These are phyloP conservation scores for Lactuca saligna DNA, from an alignment of 129 eudicot species.

Conservation along the genomic window DNA sequence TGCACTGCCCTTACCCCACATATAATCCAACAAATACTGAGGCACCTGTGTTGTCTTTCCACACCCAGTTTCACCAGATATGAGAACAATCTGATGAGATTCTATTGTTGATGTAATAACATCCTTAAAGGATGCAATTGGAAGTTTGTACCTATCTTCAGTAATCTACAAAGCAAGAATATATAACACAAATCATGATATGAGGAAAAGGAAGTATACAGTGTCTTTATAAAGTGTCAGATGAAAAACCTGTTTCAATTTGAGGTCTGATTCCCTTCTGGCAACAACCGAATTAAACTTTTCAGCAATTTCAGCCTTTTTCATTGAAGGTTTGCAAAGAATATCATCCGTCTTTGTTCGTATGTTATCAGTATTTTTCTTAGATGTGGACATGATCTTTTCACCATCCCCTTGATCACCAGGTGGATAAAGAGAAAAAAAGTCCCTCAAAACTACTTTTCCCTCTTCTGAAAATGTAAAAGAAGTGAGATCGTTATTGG, in stretches of 20 bases:
- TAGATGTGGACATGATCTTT: conserved; percentile 35
- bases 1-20: conserved; percentile 81
- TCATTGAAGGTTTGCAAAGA: conserved; percentile 53
- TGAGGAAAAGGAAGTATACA: conserved; percentile 1
- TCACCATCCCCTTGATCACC: conserved; percentile 39
- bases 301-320: conserved; percentile 48
- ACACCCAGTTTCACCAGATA: conserved; percentile 98
- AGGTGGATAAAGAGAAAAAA: conserved; percentile 77
- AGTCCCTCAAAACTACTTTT: conserved; percentile 51
- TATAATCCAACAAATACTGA: conserved; percentile 72
- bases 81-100: conserved; percentile 90
- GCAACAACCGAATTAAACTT: conserved; percentile 55
- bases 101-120: conserved; percentile 63
- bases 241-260: conserved; percentile 58
- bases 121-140: conserved; percentile 77
- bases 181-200: not conserved
- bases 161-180: conserved; percentile 48
- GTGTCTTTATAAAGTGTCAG: not conserved
- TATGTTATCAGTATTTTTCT: conserved; percentile 28
- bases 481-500: conserved; percentile 41
- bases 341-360: conserved; percentile 47
- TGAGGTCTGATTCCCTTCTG: conserved; percentile 34
- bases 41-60: conserved; percentile 99
- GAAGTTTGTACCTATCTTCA: conserved; percentile 76
- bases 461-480: conserved; percentile 78